These are phyloP conservation scores for Yamadazyma oceani DNA, from an alignment of 1,139 yeast species.

Conservation along the genomic window DNA sequence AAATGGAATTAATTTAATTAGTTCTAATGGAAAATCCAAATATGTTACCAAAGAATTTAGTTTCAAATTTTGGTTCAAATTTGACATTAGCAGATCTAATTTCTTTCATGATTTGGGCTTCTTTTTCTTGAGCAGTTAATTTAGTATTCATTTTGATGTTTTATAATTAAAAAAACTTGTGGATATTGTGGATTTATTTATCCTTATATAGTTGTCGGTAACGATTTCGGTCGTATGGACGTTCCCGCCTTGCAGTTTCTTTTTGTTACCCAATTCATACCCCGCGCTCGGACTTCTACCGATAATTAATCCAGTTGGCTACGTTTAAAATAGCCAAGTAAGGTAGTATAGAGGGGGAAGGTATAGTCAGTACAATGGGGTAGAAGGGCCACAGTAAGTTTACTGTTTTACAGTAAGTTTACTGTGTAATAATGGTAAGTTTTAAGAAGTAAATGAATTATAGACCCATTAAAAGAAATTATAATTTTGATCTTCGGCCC, in stretches of 20 bases:
- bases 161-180: neutral
- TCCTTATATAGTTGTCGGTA: slow-evolving; percentile 1
- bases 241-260: neutral
- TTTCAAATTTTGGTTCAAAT: slow-evolving; percentile 45
- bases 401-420: no score
- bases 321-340: no score
- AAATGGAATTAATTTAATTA: slow-evolving; percentile 10
- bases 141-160: slow-evolving; percentile 12
- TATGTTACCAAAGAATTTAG: slow-evolving; percentile 44
- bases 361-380: no score
- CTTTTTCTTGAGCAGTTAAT: slow-evolving; percentile 45
- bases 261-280: neutral
- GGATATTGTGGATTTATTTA: neutral
- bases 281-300: slow-evolving; percentile 3
- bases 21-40: slow-evolving; percentile 37
- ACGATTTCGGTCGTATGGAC: slow-evolving; percentile 3
- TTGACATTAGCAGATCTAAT: slow-evolving; percentile 37
- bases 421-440: no score
- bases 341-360: no score
- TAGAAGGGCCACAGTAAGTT: no score
- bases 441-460: no score
- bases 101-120: slow-evolving; percentile 49
- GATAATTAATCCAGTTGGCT: slow-evolving; percentile 1
- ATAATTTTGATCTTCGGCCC: no score
- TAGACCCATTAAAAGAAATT: no score